These are phyloP conservation scores for Physcomitrellopsis africana DNA, from an alignment of 225 moss, liverwort and hornwort species.

Conservation along the genomic window DNA sequence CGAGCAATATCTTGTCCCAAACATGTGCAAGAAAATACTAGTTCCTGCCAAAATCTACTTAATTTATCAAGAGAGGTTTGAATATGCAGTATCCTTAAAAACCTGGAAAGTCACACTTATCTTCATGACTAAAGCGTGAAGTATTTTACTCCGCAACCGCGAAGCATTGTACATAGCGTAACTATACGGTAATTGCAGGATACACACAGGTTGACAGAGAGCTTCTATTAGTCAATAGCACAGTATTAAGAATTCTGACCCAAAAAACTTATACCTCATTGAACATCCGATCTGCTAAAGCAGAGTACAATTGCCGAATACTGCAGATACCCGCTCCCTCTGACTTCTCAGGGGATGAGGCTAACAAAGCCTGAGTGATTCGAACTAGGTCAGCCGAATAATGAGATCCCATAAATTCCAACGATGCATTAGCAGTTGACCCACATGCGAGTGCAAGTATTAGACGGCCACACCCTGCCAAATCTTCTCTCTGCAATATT, in stretches of 20 bases:
- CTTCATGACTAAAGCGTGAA: too few relatives aligned
- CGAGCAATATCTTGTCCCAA: neutral
- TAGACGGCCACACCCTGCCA: conserved; percentile 84
- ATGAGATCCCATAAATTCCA: conserved; percentile 95
- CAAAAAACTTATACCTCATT: conserved; percentile 62
- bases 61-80: neutral
- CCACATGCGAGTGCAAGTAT: conserved; percentile 87
- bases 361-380: conserved; percentile 87
- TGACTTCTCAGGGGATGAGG: conserved; percentile 78
- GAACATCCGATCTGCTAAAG: conserved; percentile 85
- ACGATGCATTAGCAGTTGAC: conserved; percentile 71
- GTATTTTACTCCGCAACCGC: too few relatives aligned
- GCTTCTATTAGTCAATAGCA: neutral
- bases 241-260: neutral
- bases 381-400: conserved; percentile 89
- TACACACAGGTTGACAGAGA: neutral
- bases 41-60: neutral
- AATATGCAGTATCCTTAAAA: neutral
- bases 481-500: conserved; percentile 81
- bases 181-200: neutral
- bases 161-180: neutral
- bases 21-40: conserved; percentile 11
- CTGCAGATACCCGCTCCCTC: conserved; percentile 81
- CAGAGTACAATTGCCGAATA: conserved; percentile 78
- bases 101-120: neutral